phyloP scores from a whole-genome alignment of 768 basidiomycete species.

The Pulveroboletus ravenelii region DNA sequence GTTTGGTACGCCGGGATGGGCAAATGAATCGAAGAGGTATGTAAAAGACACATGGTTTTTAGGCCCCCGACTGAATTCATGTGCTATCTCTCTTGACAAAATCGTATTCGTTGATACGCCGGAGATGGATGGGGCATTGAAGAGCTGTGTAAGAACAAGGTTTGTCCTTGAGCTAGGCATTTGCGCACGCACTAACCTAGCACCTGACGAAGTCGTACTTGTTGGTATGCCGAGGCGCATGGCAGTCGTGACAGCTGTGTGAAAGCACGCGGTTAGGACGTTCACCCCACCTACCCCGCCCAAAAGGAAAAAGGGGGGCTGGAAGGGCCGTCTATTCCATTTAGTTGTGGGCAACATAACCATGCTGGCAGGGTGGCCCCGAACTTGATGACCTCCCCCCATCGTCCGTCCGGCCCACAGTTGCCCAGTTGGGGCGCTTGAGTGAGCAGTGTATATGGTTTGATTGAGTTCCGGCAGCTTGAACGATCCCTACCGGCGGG shows the following conservation, averaged over 20 bases:
- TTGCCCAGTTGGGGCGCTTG: conserved; percentile 4
- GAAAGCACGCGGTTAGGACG: too few species aligned
- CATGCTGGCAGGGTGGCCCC: too few species aligned
- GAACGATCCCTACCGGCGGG: neutral
- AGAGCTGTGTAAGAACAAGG: too few species aligned
- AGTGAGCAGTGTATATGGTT: neutral
- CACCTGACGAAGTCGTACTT: neutral
- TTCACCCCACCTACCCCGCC: too few species aligned
- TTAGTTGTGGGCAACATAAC: too few species aligned
- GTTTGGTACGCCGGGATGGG: too few species aligned
- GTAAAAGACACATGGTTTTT: neutral
- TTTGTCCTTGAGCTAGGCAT: too few species aligned
- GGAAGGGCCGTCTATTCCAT: too few species aligned
- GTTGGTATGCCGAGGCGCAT: neutral
- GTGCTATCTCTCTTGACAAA: neutral
- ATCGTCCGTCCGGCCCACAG: conserved; percentile 5
- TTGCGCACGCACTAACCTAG: too few species aligned
- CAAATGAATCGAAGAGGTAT: neutral
- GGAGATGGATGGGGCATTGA: neutral
- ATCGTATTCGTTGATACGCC: neutral
- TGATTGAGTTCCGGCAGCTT: conserved; percentile 4
- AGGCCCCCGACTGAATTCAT: neutral
- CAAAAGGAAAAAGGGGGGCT: too few species aligned
- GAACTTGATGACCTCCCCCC: neutral
- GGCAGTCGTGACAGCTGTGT: neutral